Evolutionary conservation across 1,284 basidiomycete species (phyloP), one percentile per base, ranked within the genome.

Genomic region (Ustilago lituana): DNA sequence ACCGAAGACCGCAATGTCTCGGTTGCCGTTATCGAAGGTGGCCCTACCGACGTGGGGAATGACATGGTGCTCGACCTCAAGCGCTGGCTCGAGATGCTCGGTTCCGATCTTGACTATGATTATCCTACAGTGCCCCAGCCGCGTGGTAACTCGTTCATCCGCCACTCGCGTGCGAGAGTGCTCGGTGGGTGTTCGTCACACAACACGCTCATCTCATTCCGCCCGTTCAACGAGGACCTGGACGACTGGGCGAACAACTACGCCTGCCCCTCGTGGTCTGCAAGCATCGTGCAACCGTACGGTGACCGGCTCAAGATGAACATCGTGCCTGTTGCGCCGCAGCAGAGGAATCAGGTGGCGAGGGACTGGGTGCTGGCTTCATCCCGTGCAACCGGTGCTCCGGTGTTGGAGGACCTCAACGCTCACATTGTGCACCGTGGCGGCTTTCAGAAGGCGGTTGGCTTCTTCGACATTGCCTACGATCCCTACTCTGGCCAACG

Each of bases 161-260:
- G 74, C n/a, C 82, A 83, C 60, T 79, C 76, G 14, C 73, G 82
- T 23, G 82, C 82, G 0, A 59, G 65, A 7, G 82, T 83, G 9
- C 71, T 83, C 11, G 82, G 82, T 24, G 82, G 82, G 31, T 83
- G 82, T 65, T 78, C 74, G 15, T 80, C 78, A 41, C 82, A 83
- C 76, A 83, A 83, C 68, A 83, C 82, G 22, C 68, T 83, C 29
- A 83, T 83, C 61, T 81, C 78, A 38, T 83, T 83, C 71, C 67
- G 80, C 22, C 82, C 82, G 10, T 82, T 83, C 57, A 79, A 80
- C 41, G 79, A 65, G 54, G 82, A 83, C 41, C 62, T 83, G 32
- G 81, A 82, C 54, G 71, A 74, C 33, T 83, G 82, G 82, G 71
- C 77, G 10, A 64, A 76, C 54, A 70, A 78, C 49, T 62, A 74